Percentiles rank a stretch among this genome's conserved stretches.
Evolutionary conservation across 225 moss, liverwort and hornwort species (phyloP).

Genomic region (Takakia lepidozioides): DNA sequence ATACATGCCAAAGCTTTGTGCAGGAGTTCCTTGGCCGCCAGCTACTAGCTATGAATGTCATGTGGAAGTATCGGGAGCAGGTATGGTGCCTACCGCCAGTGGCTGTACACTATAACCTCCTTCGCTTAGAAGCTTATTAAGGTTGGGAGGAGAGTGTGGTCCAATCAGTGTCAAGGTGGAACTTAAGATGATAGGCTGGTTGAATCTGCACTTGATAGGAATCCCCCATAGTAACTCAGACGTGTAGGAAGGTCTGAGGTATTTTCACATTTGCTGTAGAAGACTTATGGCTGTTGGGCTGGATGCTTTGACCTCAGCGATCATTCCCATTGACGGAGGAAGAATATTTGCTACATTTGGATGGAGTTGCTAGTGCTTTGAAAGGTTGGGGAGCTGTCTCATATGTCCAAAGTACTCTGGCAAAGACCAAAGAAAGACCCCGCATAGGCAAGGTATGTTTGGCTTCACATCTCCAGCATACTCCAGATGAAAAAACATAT

Average conservation of each 20-base stretch:
- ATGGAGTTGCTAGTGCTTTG: constrained; percentile 76
- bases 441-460: constrained; percentile 82
- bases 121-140: too few relatives aligned
- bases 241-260: too few relatives aligned
- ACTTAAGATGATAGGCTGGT: background rate
- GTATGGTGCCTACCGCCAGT: too few relatives aligned
- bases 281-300: background rate
- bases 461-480: background rate
- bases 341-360: constrained; percentile 87
- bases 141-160: too few relatives aligned
- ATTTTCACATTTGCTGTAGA: background rate
- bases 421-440: constrained; percentile 90
- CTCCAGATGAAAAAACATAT: background rate
- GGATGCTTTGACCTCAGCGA: constrained; percentile 38
- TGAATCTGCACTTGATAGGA: too few relatives aligned
- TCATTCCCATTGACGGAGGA: constrained; percentile 97
- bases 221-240: too few relatives aligned
- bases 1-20: too few relatives aligned
- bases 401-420: constrained; percentile 65
- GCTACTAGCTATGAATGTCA: constrained; percentile 95
- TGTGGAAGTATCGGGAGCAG: constrained; percentile 99
- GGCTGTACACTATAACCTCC: too few relatives aligned
- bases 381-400: constrained; percentile 97
- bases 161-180: too few relatives aligned
- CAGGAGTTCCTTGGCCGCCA: constrained; percentile 98